These are phyloP conservation scores for Plantago coronopus DNA, from an alignment of 305 asterid species.

Conservation along the genomic window DNA sequence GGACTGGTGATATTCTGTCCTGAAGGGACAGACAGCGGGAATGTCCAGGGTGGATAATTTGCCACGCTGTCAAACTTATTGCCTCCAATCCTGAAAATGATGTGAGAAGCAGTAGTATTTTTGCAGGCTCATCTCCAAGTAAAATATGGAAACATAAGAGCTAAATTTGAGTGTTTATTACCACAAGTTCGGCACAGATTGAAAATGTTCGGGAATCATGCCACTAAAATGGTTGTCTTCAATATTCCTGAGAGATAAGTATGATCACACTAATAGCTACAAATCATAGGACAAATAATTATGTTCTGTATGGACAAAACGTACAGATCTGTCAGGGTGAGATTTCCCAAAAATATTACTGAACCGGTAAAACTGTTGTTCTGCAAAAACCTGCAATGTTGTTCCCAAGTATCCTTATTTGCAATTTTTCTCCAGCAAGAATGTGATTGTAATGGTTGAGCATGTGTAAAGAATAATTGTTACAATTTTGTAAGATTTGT, in stretches of 20 bases:
- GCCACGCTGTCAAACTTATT: slow-evolving; percentile 51
- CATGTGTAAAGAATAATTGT: slow-evolving; percentile 32
- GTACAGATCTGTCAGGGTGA: slow-evolving; percentile 67
- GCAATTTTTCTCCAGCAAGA: background rate
- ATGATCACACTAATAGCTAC: slow-evolving; percentile 25
- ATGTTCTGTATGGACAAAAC: slow-evolving; percentile 24
- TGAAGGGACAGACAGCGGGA: slow-evolving; percentile 48
- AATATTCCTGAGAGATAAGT: slow-evolving; percentile 56
- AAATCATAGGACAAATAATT: slow-evolving; percentile 1
- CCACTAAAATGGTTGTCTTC: slow-evolving; percentile 93
- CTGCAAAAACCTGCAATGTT: slow-evolving; percentile 83
- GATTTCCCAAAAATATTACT: slow-evolving; percentile 61
- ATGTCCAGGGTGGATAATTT: slow-evolving; percentile 73
- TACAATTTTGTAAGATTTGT: slow-evolving; percentile 61
- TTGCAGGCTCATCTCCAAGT: slow-evolving; percentile 6
- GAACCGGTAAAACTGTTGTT: slow-evolving; percentile 78
- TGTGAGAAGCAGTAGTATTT: slow-evolving; percentile 16
- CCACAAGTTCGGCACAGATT: slow-evolving; percentile 68
- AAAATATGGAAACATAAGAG: slow-evolving; percentile 8
- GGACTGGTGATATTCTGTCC: slow-evolving; percentile 57
- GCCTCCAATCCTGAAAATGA: slow-evolving; percentile 66
- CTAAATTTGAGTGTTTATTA: slow-evolving; percentile 14
- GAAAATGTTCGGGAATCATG: slow-evolving; percentile 75
- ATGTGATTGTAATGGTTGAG: background rate
- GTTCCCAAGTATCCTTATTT: slow-evolving; percentile 21